Evolutionary conservation across 208 protist species (phyloP).

Genomic region (Endotrypanum monterogeii): DNA sequence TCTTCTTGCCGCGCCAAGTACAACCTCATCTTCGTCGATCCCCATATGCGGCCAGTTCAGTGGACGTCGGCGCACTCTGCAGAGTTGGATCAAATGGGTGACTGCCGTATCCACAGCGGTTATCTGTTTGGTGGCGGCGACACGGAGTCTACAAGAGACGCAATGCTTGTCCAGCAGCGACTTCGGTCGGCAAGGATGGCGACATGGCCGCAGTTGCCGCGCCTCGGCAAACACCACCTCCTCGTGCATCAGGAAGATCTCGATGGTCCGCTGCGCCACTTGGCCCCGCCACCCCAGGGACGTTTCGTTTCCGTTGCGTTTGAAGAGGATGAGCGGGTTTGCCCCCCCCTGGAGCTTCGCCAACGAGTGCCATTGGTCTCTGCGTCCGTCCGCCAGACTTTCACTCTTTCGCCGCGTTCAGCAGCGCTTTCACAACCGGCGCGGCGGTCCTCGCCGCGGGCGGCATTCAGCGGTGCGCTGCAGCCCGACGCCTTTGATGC

Average conservation of each 20-base stretch:
- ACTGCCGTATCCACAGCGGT: conserved; percentile 47
- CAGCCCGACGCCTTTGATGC: not conserved
- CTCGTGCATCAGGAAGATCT: conserved; percentile 22
- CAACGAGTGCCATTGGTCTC: not conserved
- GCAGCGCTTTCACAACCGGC: conserved; percentile 2
- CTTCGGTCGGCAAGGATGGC: conserved; percentile 14
- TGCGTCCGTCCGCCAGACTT: not conserved
- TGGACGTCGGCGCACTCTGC: conserved; percentile 35
- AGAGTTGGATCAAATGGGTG: conserved; percentile 36
- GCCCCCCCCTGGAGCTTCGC: not conserved
- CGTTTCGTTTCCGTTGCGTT: conserved; percentile 25
- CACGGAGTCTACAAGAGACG: not conserved
- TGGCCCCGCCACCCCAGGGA: conserved; percentile 20
- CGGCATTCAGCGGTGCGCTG: not conserved
- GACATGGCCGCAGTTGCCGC: conserved; percentile 23
- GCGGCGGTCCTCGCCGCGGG: not conserved
- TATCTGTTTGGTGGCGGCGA: conserved; percentile 34
- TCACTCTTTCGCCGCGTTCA: not conserved
- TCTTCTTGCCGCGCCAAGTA: conserved; percentile 64
- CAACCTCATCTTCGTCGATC: conserved; percentile 76
- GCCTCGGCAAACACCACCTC: conserved; percentile 10
- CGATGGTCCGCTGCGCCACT: conserved; percentile 25
- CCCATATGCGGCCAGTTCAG: conserved; percentile 52
- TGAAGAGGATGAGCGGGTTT: conserved; percentile 7
- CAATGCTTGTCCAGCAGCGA: conserved; percentile 28